A percentile compares a stretch with the other conserved stretches of the same genome.
Evolutionary conservation across 306 rosid species (phyloP).

Genomic region (Erythrophleum fordii): DNA sequence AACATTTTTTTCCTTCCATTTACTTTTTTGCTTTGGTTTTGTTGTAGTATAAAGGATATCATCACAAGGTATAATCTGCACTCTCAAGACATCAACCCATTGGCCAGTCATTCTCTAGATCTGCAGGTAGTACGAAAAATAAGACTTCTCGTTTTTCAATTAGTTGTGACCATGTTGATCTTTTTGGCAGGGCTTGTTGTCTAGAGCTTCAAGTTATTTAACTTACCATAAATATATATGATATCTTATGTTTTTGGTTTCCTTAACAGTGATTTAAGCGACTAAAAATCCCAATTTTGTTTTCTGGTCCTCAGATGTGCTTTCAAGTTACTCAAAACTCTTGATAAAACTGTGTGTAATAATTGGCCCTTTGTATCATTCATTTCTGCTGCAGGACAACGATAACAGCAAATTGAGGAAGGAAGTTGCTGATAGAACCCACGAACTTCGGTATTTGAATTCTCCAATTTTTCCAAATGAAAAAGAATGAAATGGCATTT

Average conservation of each 20-base stretch:
- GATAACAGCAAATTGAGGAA: slow-evolving; percentile 18
- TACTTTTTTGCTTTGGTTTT: not conserved
- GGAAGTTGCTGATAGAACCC: slow-evolving; percentile 38
- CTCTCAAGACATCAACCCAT: not conserved
- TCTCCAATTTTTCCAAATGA: not conserved
- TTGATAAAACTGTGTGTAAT: not conserved
- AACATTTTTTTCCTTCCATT: not conserved
- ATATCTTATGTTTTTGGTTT: no score
- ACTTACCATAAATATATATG: not conserved
- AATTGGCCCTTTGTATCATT: not conserved
- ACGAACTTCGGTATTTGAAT: slow-evolving; percentile 34
- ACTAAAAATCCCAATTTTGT: not conserved
- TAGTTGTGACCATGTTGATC: not conserved
- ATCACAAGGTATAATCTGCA: slow-evolving; percentile 41
- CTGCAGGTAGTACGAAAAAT: slow-evolving; percentile 33
- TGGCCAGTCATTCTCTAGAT: not conserved
- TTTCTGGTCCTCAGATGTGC: not conserved
- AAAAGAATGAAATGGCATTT: not conserved
- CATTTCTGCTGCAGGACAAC: slow-evolving; percentile 18
- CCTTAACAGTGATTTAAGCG: no score
- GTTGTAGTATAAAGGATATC: slow-evolving; percentile 34
- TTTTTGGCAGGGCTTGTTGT: not conserved
- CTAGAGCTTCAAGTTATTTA: not conserved
- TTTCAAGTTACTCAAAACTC: not conserved
- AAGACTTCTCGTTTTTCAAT: not conserved